A percentile compares a stretch with the other conserved stretches of the same genome.
phyloP scores from a whole-genome alignment of 179 eudicot genomes.

The Drosera spatulata region DNA sequence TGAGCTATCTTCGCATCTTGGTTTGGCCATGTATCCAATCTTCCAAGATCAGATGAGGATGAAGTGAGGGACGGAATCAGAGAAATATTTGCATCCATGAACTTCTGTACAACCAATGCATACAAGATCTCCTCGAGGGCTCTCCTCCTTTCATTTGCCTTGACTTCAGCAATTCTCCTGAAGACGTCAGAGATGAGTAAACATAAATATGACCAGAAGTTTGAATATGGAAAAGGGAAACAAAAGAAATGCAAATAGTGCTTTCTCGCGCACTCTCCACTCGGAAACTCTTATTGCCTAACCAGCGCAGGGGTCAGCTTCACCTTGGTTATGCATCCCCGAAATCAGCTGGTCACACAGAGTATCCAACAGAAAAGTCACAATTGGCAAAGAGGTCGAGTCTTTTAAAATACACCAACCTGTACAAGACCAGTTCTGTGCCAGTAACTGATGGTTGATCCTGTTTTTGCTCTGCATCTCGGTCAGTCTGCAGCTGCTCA shows the following conservation, averaged over 20 bases:
- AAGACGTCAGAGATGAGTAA: not conserved
- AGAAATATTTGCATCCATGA: slow-evolving; percentile 76
- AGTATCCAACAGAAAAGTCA: too few species aligned
- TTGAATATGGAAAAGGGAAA: not conserved
- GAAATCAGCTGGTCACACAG: too few species aligned
- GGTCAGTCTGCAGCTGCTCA: slow-evolving; percentile 76
- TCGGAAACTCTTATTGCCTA: too few species aligned
- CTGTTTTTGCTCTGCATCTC: slow-evolving; percentile 57
- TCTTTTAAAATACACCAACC: slow-evolving; percentile 27
- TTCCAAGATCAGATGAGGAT: slow-evolving; percentile 43
- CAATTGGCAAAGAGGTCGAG: not conserved
- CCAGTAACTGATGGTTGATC: slow-evolving; percentile 62
- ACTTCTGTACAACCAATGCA: slow-evolving; percentile 77
- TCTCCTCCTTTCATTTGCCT: slow-evolving; percentile 72
- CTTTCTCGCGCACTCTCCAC: too few species aligned
- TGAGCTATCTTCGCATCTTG: slow-evolving; percentile 50
- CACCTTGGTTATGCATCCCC: too few species aligned
- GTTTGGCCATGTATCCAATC: slow-evolving; percentile 60
- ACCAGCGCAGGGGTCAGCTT: too few species aligned
- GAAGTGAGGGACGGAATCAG: slow-evolving; percentile 54
- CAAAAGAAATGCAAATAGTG: not conserved
- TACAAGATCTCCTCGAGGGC: slow-evolving; percentile 83
- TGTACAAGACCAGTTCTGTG: slow-evolving; percentile 76
- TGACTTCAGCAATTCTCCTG: slow-evolving; percentile 96
- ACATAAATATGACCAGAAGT: not conserved